A percentile compares a stretch with the other conserved stretches of the same genome.
These are phyloP conservation scores for Chaetomiaceae sp. DNA, from an alignment of 2,329 filamentous ascomycete genomes.

Conservation along the genomic window DNA sequence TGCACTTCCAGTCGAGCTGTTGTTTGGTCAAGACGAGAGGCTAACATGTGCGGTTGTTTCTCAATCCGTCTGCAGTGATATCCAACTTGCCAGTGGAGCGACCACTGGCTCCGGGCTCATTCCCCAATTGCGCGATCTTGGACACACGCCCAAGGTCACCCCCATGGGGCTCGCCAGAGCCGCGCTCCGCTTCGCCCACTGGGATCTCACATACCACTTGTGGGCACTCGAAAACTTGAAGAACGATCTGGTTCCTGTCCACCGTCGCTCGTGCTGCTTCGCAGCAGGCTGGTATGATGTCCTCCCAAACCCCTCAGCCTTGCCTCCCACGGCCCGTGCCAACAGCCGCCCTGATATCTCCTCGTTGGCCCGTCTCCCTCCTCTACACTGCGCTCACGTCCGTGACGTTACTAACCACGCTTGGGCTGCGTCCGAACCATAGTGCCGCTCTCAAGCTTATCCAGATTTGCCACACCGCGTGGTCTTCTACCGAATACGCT, in stretches of 20 bases:
- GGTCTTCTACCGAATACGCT: not conserved
- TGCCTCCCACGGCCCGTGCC: no score
- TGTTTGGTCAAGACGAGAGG: no score
- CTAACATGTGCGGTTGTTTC: no score
- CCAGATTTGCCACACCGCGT: not conserved
- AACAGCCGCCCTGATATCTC: no score
- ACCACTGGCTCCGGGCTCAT: no score
- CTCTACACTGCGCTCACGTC: no score
- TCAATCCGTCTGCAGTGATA: no score
- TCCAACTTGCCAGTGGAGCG: no score
- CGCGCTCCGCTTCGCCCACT: not conserved
- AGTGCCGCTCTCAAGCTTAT: not conserved
- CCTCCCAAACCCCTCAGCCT: not conserved
- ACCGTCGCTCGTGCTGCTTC: not conserved
- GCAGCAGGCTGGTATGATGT: not conserved
- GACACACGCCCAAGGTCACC: not conserved
- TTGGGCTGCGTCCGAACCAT: not conserved
- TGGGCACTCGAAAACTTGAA: not conserved
- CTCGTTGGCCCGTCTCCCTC: no score
- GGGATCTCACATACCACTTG: not conserved
- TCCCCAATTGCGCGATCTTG: no score
- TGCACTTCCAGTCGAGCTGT: no score
- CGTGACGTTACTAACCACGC: not conserved
- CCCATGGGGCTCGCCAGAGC: no score
- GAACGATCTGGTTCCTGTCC: not conserved